phyloP scores from a whole-genome alignment of 305 asterid species.

The Withania somnifera region DNA sequence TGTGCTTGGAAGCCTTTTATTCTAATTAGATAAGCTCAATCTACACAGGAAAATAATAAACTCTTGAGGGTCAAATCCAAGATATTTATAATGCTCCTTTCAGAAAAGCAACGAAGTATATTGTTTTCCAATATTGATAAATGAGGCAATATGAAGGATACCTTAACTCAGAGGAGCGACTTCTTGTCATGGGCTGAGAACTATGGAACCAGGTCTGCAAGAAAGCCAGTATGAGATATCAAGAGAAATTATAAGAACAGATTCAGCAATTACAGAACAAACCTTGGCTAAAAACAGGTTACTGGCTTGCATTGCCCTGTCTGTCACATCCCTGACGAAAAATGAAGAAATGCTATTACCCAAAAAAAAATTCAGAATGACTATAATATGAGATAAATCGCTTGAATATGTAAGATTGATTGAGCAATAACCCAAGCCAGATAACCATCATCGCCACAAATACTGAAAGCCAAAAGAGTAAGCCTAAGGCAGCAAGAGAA shows the following conservation, averaged over 20 bases:
- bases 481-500: neutral
- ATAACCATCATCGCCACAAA: neutral
- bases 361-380: neutral
- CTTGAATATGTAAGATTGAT: neutral
- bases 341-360: neutral
- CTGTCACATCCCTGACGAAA: conserved; percentile 36
- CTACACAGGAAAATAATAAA: neutral
- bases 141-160: conserved; percentile 12
- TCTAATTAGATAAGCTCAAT: neutral
- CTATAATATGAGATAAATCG: neutral
- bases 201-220: conserved; percentile 86
- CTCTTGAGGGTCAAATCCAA: neutral
- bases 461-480: neutral
- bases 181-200: conserved; percentile 82
- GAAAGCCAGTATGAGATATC: conserved; percentile 3
- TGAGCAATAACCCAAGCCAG: neutral
- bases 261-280: neutral
- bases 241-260: neutral
- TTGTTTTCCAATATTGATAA: neutral
- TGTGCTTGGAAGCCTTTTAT: neutral
- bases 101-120: neutral
- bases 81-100: neutral
- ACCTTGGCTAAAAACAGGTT: conserved; percentile 70
- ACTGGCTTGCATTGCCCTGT: conserved; percentile 49
- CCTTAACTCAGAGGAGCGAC: conserved; percentile 87